A percentile compares a stretch with the other conserved stretches of the same genome.
Conservation (phyloP, 768 basidiomycete genomes). For the Mycena haematopus region DNA sequence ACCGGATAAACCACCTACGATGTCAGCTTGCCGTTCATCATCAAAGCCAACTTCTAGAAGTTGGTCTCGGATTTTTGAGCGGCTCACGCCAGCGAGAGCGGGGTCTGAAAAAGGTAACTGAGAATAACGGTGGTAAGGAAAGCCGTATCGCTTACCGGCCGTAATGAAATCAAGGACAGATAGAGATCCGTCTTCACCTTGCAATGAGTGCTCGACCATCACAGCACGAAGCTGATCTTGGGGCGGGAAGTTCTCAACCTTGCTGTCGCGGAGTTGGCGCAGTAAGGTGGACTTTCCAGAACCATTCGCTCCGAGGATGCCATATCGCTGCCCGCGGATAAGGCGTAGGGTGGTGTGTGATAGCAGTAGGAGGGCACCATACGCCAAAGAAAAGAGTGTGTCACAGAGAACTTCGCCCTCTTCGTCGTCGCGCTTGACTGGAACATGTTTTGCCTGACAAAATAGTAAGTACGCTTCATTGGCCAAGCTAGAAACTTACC, state of each 20-base stretch:
- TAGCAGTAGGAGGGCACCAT: conserved; percentile 91
- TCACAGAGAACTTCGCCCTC: conserved; percentile 91
- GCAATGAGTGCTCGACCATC: conserved; percentile 97
- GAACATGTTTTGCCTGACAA: conserved; percentile 64
- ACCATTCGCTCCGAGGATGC: conserved; percentile 95
- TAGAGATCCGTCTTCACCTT: conserved; percentile 88
- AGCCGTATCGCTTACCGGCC: conserved; percentile 65
- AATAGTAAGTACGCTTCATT: conserved; percentile 14
- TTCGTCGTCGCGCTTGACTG: conserved; percentile 50
- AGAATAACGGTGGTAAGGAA: conserved; percentile 4
- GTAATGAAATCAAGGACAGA: conserved; percentile 91
- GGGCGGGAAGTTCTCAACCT: conserved; percentile 95
- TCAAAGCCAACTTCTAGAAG: conserved; percentile 92
- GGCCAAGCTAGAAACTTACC: conserved; percentile 41
- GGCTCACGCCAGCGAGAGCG: conserved; percentile 64
- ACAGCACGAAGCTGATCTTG: conserved; percentile 86
- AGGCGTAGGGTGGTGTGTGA: conserved; percentile 93
- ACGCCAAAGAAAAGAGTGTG: conserved; percentile 94
- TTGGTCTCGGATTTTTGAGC: conserved; percentile 77
- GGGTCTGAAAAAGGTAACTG: conserved; percentile 57
- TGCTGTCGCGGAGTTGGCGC: conserved; percentile 93
- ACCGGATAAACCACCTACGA: conserved; percentile 90
- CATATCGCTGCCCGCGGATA: conserved; percentile 90
- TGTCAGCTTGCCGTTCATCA: conserved; percentile 80
- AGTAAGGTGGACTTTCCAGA: conserved; percentile 95